A percentile compares a stretch with the other conserved stretches of the same genome.
Conservation (phyloP, 225 moss, liverwort and hornwort species). For the Pleurozium schreberi region DNA sequence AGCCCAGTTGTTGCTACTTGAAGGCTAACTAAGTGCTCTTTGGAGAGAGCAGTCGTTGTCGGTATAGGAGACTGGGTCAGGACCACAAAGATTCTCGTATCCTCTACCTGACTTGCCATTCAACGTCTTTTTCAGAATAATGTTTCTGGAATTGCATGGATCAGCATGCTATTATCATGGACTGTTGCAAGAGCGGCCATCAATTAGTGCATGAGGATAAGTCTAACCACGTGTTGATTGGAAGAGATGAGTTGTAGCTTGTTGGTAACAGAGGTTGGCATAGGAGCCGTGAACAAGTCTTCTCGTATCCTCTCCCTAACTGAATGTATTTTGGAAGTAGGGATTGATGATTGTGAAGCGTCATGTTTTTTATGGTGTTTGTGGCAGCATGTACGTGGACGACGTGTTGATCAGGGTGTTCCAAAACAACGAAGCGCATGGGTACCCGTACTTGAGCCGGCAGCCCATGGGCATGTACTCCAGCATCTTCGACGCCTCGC, state of each 20-base stretch:
- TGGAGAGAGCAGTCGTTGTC: background rate
- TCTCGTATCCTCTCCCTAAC: background rate
- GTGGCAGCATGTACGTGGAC: constrained; percentile 66
- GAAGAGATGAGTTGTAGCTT: background rate
- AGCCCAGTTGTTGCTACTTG: background rate
- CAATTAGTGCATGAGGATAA: background rate
- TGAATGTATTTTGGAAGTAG: background rate
- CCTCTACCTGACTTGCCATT: background rate
- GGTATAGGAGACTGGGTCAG: background rate
- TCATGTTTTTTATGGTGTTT: background rate
- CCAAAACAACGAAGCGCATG: constrained; percentile 36
- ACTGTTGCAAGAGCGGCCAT: too few species aligned
- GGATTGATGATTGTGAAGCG: background rate
- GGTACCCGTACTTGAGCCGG: constrained; percentile 51
- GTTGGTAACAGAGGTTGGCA: background rate
- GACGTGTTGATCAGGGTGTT: constrained; percentile 48
- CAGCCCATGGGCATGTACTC: constrained; percentile 70
- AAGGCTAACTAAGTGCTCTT: background rate
- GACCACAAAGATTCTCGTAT: background rate
- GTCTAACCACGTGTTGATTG: background rate
- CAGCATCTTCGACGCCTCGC: constrained; percentile 54
- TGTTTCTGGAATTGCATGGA: background rate
- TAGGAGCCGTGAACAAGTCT: background rate
- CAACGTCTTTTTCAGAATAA: background rate
- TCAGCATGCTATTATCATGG: background rate